A percentile compares a stretch with the other conserved stretches of the same genome.
Evolutionary conservation across 352 stramenopile species (phyloP).

Genomic region (Globisporangium heterothallicum): DNA sequence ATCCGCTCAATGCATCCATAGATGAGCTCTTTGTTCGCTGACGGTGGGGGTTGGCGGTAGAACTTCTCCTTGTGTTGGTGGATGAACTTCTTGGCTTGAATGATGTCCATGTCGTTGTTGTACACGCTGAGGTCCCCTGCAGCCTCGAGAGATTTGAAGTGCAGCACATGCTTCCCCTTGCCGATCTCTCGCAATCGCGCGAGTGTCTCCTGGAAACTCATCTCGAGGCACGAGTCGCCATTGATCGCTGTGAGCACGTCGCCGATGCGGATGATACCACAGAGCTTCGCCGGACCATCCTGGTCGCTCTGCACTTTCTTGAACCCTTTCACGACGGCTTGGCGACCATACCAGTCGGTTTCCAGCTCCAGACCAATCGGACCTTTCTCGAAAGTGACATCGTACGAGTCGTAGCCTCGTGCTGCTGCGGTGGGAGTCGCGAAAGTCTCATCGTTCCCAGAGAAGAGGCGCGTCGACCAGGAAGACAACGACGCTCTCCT

Average conservation of each 20-base stretch:
- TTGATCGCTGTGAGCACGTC: constrained; percentile 78
- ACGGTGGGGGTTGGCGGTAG: constrained; percentile 32
- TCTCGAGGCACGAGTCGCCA: constrained; percentile 58
- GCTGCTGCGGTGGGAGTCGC: constrained; percentile 6
- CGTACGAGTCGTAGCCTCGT: constrained; percentile 64
- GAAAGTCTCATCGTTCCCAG: constrained; percentile 6
- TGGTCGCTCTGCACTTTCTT: constrained; percentile 34
- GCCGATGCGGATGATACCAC: constrained; percentile 54
- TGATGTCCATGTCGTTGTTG: constrained; percentile 51
- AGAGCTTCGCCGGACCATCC: constrained; percentile 49
- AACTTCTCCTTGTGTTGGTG: constrained; percentile 75
- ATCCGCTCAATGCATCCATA: constrained; percentile 70
- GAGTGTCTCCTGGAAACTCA: constrained; percentile 58
- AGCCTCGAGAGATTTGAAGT: constrained; percentile 71
- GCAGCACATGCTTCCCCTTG: constrained; percentile 41
- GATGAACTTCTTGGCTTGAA: constrained; percentile 67
- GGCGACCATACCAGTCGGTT: constrained; percentile 69
- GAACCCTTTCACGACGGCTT: constrained; percentile 72
- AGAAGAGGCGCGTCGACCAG: constrained; percentile 9
- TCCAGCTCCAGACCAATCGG: constrained; percentile 65
- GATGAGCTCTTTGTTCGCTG: constrained; percentile 27
- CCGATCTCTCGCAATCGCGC: constrained; percentile 37
- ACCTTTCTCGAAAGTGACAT: constrained; percentile 56
- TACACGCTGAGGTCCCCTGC: constrained; percentile 64
- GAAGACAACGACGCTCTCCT: background rate